Evolutionary conservation across 2,329 filamentous ascomycete species (phyloP), one percentile per base, ranked within the genome.

Genomic region (Immersiporthe knoxdaviesiana): DNA sequence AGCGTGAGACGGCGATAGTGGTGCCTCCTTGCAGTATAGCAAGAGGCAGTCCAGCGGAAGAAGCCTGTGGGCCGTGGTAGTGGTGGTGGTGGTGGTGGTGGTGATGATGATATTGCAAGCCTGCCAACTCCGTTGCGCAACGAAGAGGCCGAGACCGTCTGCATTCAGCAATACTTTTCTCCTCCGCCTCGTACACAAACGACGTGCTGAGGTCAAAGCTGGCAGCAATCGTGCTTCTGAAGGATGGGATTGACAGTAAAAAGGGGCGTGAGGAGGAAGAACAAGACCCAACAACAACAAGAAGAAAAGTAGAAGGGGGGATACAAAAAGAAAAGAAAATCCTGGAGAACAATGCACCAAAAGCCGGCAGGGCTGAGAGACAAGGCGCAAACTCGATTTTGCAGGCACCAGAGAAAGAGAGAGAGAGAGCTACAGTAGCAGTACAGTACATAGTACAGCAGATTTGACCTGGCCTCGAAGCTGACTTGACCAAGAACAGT

Each of bases 61-160:
- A 63, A 52, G 65, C 21, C 39, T 12, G 50, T 35, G 65, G 59
- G 47, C 37, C 37, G 37, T 39, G 11, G 37, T 37, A 59, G 41
- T 50, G 27, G 52, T 56, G 58, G 61, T 60, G 39, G 37, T 37
- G 63, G 41, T 50, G 27, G 52, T 56, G 58, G 61, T 60, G 39
- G 11, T 16, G 18, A 21, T 37, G 63, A 52, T 59, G 35, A 41
- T 62, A 50, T 62, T 61, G 50, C 47, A 41, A 65, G 30, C 41
- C 52, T 65, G 65, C 70, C 61, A 50, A 61, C 61, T 69, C 67
- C 63, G 58, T 63, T 69, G 70, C 70, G 64, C 61, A 71, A 69
- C 65, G 64, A 71, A 64, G 67, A 69, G 39, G 67, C 64, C 60
- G 65, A 59, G 61, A 59, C 69, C 39, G 54, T 71, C 68, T 63